Evolutionary conservation across 2,329 filamentous ascomycete species (phyloP).

Genomic region (Magnaporthales sp.): DNA sequence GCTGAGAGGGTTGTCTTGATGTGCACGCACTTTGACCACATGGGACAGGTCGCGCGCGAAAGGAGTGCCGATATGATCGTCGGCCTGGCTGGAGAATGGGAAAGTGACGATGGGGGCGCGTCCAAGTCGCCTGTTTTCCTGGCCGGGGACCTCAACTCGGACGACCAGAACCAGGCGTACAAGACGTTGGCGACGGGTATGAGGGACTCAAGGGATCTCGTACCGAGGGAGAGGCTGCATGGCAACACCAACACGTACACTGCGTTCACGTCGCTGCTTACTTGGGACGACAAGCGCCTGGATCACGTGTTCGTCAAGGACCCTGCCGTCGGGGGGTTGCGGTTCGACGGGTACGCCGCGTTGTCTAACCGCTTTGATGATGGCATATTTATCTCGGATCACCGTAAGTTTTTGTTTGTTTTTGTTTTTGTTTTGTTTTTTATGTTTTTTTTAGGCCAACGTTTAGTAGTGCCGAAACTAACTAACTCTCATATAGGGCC

Average conservation of each 20-base stretch:
- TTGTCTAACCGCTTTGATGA: constrained; percentile 18
- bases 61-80: constrained; percentile 31
- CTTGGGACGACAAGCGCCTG: constrained; percentile 14
- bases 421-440: constrained; percentile 8
- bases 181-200: constrained; percentile 9
- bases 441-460: background rate
- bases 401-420: constrained; percentile 22
- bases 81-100: constrained; percentile 19
- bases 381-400: constrained; percentile 22
- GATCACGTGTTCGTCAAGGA: constrained; percentile 24
- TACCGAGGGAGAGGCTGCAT: constrained; percentile 14
- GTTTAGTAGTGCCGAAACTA: background rate
- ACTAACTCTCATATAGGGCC: background rate
- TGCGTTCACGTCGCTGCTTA: constrained; percentile 14
- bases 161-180: constrained; percentile 16
- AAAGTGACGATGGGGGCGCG: constrained; percentile 5
- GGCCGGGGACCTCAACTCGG: constrained; percentile 22
- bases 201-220: constrained; percentile 16
- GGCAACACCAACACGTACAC: constrained; percentile 22
- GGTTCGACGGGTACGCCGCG: constrained; percentile 17
- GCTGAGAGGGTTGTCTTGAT: constrained; percentile 31
- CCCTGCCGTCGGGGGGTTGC: constrained; percentile 10
- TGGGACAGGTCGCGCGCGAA: constrained; percentile 29
- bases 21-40: constrained; percentile 45
- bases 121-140: constrained; percentile 19